Conservation (phyloP, 495 filamentous ascomycete species). For the Aspergillus ostianus region DNA sequence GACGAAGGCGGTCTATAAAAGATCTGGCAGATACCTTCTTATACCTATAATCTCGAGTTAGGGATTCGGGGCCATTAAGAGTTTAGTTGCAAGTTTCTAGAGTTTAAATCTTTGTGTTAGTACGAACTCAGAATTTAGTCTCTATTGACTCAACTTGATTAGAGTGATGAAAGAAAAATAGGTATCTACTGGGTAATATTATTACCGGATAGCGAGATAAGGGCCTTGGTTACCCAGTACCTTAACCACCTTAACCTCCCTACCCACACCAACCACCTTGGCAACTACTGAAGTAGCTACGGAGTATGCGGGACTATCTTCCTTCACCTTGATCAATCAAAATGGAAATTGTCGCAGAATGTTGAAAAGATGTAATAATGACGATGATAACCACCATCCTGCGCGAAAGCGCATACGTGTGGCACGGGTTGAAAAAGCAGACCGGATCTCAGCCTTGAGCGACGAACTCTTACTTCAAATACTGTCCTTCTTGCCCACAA, state of each 20-base stretch:
- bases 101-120: no score
- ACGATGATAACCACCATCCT: conserved; percentile 13
- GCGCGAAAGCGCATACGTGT: conserved; percentile 39
- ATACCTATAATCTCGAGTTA: no score
- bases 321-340: not conserved
- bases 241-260: no score
- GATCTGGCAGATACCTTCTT: no score
- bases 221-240: no score
- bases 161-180: no score
- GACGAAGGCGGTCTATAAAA: no score
- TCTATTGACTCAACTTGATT: no score
- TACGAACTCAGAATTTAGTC: no score
- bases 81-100: no score
- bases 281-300: not conserved
- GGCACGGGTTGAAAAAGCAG: conserved; percentile 14
- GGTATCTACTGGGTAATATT: not conserved
- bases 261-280: no score
- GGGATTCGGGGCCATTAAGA: not conserved
- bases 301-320: not conserved
- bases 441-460: conserved; percentile 65
- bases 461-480: conserved; percentile 88
- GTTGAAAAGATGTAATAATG: conserved; percentile 43
- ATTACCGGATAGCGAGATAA: not conserved
- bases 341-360: conserved; percentile 27
- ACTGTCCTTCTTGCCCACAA: conserved; percentile 69